phyloP scores from a whole-genome alignment of 164 flowering plant genomes.

The Chimonanthus salicifolius region DNA sequence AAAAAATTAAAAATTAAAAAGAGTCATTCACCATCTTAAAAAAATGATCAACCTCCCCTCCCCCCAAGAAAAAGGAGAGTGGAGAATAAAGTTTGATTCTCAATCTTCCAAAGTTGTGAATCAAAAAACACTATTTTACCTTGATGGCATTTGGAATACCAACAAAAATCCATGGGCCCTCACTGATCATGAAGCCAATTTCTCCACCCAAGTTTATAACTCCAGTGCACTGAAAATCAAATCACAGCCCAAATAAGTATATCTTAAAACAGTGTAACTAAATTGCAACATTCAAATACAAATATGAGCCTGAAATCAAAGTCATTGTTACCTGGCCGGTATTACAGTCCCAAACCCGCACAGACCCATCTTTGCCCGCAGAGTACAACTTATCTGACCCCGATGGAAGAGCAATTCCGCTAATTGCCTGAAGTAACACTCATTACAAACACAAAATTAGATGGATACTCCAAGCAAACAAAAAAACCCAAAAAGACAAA shows the following conservation, averaged over 20 bases:
- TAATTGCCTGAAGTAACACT: constrained; percentile 50
- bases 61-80: background rate
- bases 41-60: background rate
- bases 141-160: constrained; percentile 81
- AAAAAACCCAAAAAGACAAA: constrained; percentile 4
- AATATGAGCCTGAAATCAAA: background rate
- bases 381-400: constrained; percentile 81
- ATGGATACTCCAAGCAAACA: background rate
- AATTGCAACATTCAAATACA: background rate
- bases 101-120: background rate
- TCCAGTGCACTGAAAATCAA: constrained; percentile 48
- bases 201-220: constrained; percentile 69
- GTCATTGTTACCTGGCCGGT: constrained; percentile 69
- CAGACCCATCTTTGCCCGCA: constrained; percentile 65
- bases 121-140: constrained; percentile 29
- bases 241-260: no score
- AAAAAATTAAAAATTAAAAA: no score
- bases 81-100: background rate
- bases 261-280: background rate
- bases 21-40: background rate
- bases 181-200: constrained; percentile 90
- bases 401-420: constrained; percentile 68
- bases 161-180: constrained; percentile 97
- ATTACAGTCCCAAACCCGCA: constrained; percentile 79
- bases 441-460: constrained; percentile 1